phyloP scores from a whole-genome alignment of 83 land plant genomes.

The Diphasiastrum complanatum region DNA sequence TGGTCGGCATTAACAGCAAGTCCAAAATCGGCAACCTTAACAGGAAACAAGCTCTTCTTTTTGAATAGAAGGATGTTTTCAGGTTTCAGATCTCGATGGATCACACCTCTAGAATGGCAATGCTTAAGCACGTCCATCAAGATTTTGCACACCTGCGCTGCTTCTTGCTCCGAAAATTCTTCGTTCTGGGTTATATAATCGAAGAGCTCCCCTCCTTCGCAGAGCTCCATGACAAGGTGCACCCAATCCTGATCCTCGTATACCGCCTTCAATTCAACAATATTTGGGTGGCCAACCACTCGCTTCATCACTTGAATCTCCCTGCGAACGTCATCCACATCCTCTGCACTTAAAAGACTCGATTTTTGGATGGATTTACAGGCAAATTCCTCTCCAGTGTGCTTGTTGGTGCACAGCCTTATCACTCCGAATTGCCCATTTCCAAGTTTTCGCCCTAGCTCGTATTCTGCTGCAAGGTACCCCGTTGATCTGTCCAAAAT shows the following conservation, averaged over 20 bases:
- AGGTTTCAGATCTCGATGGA: slow-evolving; percentile 67
- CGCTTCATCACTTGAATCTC: slow-evolving; percentile 40
- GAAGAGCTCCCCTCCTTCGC: slow-evolving; percentile 40
- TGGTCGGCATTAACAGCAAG: slow-evolving; percentile 30
- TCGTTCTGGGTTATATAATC: slow-evolving; percentile 1
- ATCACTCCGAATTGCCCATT: slow-evolving; percentile 49
- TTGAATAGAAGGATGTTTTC: slow-evolving; percentile 51
- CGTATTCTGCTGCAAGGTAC: slow-evolving; percentile 28
- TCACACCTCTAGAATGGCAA: slow-evolving; percentile 50
- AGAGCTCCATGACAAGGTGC: slow-evolving; percentile 51
- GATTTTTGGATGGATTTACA: slow-evolving; percentile 41
- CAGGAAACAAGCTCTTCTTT: neutral
- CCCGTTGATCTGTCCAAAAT: slow-evolving; percentile 37
- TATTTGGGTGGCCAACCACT: slow-evolving; percentile 25
- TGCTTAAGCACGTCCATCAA: slow-evolving; percentile 37
- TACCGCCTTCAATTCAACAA: slow-evolving; percentile 26
- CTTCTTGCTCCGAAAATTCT: slow-evolving; percentile 33
- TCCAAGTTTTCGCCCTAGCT: slow-evolving; percentile 38
- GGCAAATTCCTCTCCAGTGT: slow-evolving; percentile 29
- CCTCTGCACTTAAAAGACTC: slow-evolving; percentile 22
- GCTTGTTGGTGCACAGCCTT: slow-evolving; percentile 15
- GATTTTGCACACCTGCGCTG: slow-evolving; percentile 22
- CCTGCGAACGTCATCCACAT: slow-evolving; percentile 30
- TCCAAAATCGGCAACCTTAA: slow-evolving; percentile 50
- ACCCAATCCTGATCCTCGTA: slow-evolving; percentile 41